Evolutionary conservation across 1,284 basidiomycete genomes (phyloP), one percentile per base, ranked within the genome.

Genomic region (Cryptococcus maquisensis): DNA sequence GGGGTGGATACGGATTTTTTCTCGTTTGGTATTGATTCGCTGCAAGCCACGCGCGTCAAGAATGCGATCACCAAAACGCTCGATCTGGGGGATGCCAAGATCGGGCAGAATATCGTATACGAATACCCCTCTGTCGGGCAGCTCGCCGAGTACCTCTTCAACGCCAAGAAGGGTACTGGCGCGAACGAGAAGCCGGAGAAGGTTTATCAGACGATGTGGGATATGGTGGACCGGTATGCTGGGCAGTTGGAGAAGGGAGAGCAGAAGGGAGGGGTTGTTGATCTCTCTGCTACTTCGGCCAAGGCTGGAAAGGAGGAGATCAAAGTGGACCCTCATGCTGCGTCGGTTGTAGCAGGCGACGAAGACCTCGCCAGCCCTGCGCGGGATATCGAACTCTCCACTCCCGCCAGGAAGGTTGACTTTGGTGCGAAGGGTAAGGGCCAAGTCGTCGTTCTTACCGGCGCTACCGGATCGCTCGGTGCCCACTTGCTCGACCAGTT

Each of bases 401-500:
- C 45, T 13, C 8, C 41, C 6, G 20, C 56, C 1, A 23, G 55
- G 9, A 23, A 37, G 13, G 49, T 20, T 16, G 21, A 47, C 1
- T 32, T 53, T 15, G 44, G 50, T 18, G 23, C 28, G 2, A 45
- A 49, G 18, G 38, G 53, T 42, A 61, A 59, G 20, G 58, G 52
- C 9, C 59, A 71, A n/a, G 61, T 66, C 3, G 60, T 74, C 26
- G 61, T 74, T 4, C 73, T 86, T 24, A 85, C 84, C 0, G 84
- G 84, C 5, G 82, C 80, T 0, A 84, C 84, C 0, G 84, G 84
- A 0, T 82, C 81, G 0, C 78, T 86, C 5, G 84, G 84, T 3
- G 82, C 83, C 1, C 81, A 84, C 53, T 76, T 85, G 12, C 77
- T 86, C n/a, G 68, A 77, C 28, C 77, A 80, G 50, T 75, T 84